phyloP scores from a whole-genome alignment of 495 filamentous ascomycete species.

The Xylaria flabelliformis region DNA sequence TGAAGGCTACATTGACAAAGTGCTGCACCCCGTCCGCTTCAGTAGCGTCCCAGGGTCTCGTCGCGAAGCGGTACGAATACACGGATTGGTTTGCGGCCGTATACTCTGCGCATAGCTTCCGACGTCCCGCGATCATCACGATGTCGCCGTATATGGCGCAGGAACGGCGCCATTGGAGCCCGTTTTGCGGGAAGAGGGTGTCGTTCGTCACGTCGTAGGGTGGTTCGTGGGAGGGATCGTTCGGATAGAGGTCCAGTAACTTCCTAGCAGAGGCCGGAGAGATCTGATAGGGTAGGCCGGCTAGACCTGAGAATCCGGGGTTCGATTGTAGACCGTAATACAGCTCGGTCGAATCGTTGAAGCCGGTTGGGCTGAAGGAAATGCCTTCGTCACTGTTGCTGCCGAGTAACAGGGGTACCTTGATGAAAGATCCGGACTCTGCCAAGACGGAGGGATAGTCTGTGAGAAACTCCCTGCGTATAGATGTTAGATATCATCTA shows the following conservation, averaged over 20 bases:
- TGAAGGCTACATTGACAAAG: constrained; percentile 66
- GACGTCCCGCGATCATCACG: constrained; percentile 61
- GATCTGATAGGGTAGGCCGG: neutral
- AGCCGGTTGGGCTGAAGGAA: constrained; percentile 10
- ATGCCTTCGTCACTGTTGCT: constrained; percentile 62
- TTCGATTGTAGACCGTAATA: neutral
- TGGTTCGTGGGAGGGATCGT: constrained; percentile 2
- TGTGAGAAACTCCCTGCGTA: neutral
- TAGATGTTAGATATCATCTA: neutral
- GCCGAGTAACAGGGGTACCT: constrained; percentile 61
- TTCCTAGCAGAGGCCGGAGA: constrained; percentile 1
- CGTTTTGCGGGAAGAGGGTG: constrained; percentile 50
- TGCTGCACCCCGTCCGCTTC: constrained; percentile 54
- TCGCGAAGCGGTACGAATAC: constrained; percentile 69
- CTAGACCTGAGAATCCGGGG: neutral
- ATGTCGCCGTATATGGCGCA: constrained; percentile 61
- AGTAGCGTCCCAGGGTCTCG: constrained; percentile 47
- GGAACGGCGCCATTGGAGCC: constrained; percentile 59
- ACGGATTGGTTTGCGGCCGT: constrained; percentile 50
- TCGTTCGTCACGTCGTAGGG: constrained; percentile 43
- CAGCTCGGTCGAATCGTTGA: constrained; percentile 2
- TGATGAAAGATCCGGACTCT: constrained; percentile 14
- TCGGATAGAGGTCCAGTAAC: constrained; percentile 6
- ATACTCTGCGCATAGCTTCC: constrained; percentile 62
- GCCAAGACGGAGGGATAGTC: constrained; percentile 13